Evolutionary conservation across 768 basidiomycete species (phyloP).

Genomic region (Mycena crocata): DNA sequence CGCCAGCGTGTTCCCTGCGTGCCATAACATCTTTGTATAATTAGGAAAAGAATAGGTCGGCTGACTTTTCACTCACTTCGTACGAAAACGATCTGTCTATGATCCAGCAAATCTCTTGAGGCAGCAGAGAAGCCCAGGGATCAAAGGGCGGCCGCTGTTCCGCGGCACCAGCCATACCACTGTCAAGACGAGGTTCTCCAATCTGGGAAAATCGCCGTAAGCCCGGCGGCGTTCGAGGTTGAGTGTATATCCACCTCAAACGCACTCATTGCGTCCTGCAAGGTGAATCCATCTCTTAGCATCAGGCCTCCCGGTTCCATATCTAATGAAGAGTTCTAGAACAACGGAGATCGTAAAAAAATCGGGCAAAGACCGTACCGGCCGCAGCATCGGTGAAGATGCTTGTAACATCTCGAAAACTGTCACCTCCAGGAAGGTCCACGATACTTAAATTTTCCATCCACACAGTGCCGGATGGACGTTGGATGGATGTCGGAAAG

Average conservation of each 20-base stretch:
- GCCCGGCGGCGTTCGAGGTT: constrained; percentile 10
- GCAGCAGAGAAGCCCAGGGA: constrained; percentile 69
- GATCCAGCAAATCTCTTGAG: constrained; percentile 90
- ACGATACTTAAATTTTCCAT: constrained; percentile 13
- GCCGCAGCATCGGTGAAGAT: constrained; percentile 69
- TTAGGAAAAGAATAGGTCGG: background rate
- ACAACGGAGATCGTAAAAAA: constrained; percentile 11
- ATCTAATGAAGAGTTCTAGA: constrained; percentile 49
- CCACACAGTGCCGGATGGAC: constrained; percentile 14
- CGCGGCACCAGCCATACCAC: constrained; percentile 67
- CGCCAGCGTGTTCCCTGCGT: constrained; percentile 84
- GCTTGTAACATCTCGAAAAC: constrained; percentile 72
- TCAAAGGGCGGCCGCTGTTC: constrained; percentile 66
- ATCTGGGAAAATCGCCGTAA: constrained; percentile 63
- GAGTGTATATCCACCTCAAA: constrained; percentile 71
- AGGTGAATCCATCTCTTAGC: constrained; percentile 74
- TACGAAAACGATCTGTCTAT: constrained; percentile 81
- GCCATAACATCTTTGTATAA: constrained; percentile 82
- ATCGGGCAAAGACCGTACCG: constrained; percentile 56
- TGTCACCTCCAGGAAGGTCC: constrained; percentile 65
- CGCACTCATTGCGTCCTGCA: constrained; percentile 94
- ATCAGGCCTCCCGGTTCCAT: constrained; percentile 74
- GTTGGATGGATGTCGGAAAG: background rate
- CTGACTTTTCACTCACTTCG: constrained; percentile 66
- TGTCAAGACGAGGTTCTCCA: constrained; percentile 91